Conservation (phyloP, 345 rosid species). For the Melaleuca quinquenervia region DNA sequence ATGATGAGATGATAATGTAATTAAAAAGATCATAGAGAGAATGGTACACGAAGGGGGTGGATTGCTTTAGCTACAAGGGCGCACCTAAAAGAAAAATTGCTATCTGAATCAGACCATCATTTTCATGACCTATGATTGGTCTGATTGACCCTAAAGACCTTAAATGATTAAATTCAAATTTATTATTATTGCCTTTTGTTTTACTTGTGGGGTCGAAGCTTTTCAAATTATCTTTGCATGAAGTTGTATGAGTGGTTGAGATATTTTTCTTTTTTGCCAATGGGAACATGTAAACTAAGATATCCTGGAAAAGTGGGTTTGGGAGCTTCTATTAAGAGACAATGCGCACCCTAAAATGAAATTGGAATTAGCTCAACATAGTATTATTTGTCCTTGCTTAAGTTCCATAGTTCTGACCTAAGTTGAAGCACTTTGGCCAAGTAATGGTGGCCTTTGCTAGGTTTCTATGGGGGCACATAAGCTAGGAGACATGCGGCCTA, state of each 20-base stretch:
- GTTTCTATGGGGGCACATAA: background rate
- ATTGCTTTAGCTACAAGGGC: background rate
- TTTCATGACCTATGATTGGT: slow-evolving; percentile 3
- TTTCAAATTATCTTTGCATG: background rate
- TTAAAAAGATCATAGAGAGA: background rate
- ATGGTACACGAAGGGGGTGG: background rate
- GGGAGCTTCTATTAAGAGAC: background rate
- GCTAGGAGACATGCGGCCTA: background rate
- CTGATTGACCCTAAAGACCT: background rate
- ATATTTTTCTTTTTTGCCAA: background rate
- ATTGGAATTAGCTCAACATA: background rate
- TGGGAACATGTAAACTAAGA: background rate
- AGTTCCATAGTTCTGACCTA: background rate
- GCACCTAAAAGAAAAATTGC: background rate
- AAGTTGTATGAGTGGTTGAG: background rate
- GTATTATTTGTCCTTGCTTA: background rate
- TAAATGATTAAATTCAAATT: background rate
- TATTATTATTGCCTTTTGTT: no score
- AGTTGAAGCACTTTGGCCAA: background rate
- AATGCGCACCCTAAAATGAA: background rate
- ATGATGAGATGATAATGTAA: background rate
- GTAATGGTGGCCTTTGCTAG: background rate
- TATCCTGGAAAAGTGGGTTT: background rate
- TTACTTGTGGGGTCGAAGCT: background rate
- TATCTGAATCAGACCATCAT: slow-evolving; percentile 6